Conservation (phyloP, 2,329 filamentous ascomycete genomes). For the Blastomyces emzantsi region DNA sequence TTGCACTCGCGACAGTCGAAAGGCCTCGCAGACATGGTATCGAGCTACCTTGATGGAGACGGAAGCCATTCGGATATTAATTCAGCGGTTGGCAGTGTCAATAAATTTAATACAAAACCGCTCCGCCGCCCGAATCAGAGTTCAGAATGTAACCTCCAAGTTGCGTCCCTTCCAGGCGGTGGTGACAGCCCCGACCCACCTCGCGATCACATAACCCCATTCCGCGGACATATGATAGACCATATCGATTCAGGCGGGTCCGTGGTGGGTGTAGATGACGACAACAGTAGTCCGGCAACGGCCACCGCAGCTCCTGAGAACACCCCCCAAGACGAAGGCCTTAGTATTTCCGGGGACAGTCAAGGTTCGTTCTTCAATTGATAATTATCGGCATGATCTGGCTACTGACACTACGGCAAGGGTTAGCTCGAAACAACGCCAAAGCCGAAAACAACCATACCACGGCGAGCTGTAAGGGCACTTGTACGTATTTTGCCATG, state of each 20-base stretch:
- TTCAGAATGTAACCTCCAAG: slow-evolving; percentile 5
- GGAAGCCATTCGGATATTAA: background rate
- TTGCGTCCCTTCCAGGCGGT: slow-evolving; percentile 15
- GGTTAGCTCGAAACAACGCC: background rate
- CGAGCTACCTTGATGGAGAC: slow-evolving; percentile 10
- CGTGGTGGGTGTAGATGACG: slow-evolving; percentile 44
- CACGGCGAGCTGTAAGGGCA: background rate
- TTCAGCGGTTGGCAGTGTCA: background rate
- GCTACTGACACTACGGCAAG: background rate
- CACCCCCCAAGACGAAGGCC: background rate
- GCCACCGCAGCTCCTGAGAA: background rate
- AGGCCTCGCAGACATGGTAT: slow-evolving; percentile 11
- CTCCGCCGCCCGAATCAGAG: background rate
- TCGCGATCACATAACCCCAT: slow-evolving; percentile 8
- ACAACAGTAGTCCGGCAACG: slow-evolving; percentile 41
- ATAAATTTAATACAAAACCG: slow-evolving; percentile 1
- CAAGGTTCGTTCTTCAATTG: slow-evolving; percentile 1
- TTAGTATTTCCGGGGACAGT: background rate
- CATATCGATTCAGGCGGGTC: slow-evolving; percentile 49
- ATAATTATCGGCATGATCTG: background rate
- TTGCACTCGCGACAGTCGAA: slow-evolving; percentile 13
- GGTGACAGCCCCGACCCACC: slow-evolving; percentile 17
- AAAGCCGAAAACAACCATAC: too few relatives aligned
- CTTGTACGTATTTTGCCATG: slow-evolving; percentile 48
- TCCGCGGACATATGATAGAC: slow-evolving; percentile 19